These are phyloP conservation scores for Tolypocladium album DNA, from an alignment of 2,329 filamentous ascomycete species.

Conservation along the genomic window DNA sequence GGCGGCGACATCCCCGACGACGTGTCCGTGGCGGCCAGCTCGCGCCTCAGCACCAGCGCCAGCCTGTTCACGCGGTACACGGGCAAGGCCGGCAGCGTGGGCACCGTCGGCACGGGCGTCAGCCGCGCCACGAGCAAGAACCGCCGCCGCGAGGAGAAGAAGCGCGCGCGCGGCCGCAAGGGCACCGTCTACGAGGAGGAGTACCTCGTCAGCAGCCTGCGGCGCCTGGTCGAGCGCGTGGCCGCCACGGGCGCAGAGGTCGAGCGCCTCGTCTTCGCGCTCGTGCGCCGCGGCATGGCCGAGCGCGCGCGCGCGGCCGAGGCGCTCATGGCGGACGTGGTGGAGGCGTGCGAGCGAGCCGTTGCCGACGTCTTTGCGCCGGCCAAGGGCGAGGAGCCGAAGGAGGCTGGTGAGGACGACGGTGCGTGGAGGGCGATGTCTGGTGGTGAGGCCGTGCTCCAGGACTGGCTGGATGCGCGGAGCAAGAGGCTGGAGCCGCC, in stretches of 20 bases:
- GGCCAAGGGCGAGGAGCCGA: constrained; percentile 7
- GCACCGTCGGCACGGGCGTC: constrained; percentile 62
- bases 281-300: constrained; percentile 73
- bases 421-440: constrained; percentile 24
- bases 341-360: constrained; percentile 56
- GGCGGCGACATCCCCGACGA: constrained; percentile 78
- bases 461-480: constrained; percentile 36
- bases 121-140: constrained; percentile 81
- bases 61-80: constrained; percentile 92
- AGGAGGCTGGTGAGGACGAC: constrained; percentile 9
- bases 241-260: constrained; percentile 65
- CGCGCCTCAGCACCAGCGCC: constrained; percentile 69
- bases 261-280: constrained; percentile 60
- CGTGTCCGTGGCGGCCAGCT: constrained; percentile 75
- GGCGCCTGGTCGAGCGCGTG: constrained; percentile 72
- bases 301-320: constrained; percentile 77
- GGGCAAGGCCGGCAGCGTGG: constrained; percentile 50
- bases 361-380: constrained; percentile 58
- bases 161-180: constrained; percentile 88
- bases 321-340: constrained; percentile 60
- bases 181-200: constrained; percentile 97
- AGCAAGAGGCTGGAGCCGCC: constrained; percentile 36
- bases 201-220: constrained; percentile 83
- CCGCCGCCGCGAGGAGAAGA: constrained; percentile 81
- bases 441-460: constrained; percentile 42